phyloP scores from a whole-genome alignment of 1,284 basidiomycete genomes.

The Ganoderma leucocontextum region DNA sequence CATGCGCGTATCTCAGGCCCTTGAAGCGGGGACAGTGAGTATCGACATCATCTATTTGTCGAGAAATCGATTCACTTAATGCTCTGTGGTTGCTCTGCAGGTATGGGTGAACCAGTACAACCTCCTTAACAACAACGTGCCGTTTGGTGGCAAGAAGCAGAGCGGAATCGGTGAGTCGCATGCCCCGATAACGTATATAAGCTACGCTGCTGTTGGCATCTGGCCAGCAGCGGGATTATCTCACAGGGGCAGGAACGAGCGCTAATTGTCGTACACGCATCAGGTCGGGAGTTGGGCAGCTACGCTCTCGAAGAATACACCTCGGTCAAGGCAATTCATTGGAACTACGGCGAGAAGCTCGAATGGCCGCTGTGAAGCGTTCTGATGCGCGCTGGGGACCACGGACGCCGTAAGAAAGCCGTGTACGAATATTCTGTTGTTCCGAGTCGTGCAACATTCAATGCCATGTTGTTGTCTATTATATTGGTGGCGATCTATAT shows the following conservation, averaged over 20 bases:
- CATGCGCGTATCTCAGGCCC: slow-evolving; percentile 81
- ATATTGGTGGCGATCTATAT: not conserved
- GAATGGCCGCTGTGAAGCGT: slow-evolving; percentile 75
- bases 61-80: not conserved
- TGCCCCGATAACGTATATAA: slow-evolving; percentile 1
- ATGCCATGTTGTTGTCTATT: not conserved
- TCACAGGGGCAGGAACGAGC: slow-evolving; percentile 22
- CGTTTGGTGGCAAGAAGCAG: slow-evolving; percentile 94
- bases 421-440: slow-evolving; percentile 23
- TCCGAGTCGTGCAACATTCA: not conserved
- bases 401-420: slow-evolving; percentile 15
- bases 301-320: slow-evolving; percentile 88
- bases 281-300: slow-evolving; percentile 88
- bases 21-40: slow-evolving; percentile 87
- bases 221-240: slow-evolving; percentile 28
- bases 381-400: not conserved
- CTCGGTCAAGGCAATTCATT: slow-evolving; percentile 87
- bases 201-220: slow-evolving; percentile 25
- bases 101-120: slow-evolving; percentile 94
- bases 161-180: slow-evolving; percentile 65
- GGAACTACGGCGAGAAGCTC: slow-evolving; percentile 85
- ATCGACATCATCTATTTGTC: not conserved
- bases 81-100: slow-evolving; percentile 44
- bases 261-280: slow-evolving; percentile 22
- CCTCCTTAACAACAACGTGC: slow-evolving; percentile 81